These are phyloP conservation scores for Geotrichum aggregatum DNA, from an alignment of 1,139 yeast genomes.

Conservation along the genomic window DNA sequence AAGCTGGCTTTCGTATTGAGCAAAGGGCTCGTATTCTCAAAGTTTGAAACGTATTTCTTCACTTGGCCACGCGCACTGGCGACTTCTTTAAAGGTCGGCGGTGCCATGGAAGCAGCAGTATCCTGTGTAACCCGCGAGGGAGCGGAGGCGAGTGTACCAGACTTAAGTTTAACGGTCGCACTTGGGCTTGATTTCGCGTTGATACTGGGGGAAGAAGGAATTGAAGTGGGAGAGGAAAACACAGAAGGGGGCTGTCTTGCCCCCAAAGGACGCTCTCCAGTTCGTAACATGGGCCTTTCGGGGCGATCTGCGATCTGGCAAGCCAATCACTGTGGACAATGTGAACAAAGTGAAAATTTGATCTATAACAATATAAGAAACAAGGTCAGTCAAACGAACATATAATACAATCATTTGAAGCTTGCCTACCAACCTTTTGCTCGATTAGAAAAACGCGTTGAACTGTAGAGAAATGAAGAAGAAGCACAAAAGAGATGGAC, in stretches of 20 bases:
- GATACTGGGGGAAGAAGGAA: not conserved
- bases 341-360: no score
- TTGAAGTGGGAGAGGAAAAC: constrained; percentile 3
- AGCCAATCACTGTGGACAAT: no score
- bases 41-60: constrained; percentile 6
- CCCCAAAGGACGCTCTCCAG: constrained; percentile 16
- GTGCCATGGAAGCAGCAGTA: not conserved
- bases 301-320: no score
- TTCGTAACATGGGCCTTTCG: constrained; percentile 8
- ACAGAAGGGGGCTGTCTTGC: constrained; percentile 10
- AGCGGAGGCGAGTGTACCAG: not conserved
- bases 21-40: constrained; percentile 6
- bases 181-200: not conserved
- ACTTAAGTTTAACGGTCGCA: not conserved
- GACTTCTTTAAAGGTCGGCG: not conserved
- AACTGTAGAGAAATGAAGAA: no score
- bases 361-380: no score
- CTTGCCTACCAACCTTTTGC: not conserved
- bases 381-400: no score
- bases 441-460: not conserved
- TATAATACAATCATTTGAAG: not conserved
- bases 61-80: constrained; percentile 5
- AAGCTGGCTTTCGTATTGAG: not conserved
- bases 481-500: not conserved
- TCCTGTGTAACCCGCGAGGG: not conserved